These are phyloP conservation scores for Eucalyptus grandis DNA, from an alignment of 345 rosid genomes.

Conservation along the genomic window DNA sequence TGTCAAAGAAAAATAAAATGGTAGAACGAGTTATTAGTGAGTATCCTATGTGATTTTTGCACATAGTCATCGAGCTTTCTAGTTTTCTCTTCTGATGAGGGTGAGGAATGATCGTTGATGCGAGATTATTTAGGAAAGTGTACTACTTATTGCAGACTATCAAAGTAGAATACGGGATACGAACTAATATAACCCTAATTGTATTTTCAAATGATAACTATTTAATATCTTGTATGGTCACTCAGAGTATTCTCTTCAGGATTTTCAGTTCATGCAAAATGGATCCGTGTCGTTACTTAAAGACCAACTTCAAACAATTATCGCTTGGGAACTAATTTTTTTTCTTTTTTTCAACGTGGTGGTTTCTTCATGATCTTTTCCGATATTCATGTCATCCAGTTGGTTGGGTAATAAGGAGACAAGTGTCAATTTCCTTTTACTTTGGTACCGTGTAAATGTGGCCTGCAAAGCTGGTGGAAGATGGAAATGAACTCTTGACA, in stretches of 20 bases:
- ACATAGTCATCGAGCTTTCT: neutral
- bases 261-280: neutral
- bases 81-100: neutral
- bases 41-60: neutral
- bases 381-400: neutral
- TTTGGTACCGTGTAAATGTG: neutral
- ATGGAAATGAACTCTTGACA: neutral
- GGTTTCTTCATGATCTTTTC: neutral
- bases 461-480: neutral
- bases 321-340: neutral
- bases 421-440: neutral
- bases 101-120: accelerated
- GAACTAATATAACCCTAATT: neutral
- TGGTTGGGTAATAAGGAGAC: neutral
- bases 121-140: neutral
- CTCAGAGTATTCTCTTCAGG: accelerated
- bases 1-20: too few relatives aligned
- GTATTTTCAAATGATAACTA: neutral
- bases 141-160: neutral
- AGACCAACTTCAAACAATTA: neutral
- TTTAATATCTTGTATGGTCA: neutral
- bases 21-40: accelerated
- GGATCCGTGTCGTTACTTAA: accelerated
- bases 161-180: too few relatives aligned
- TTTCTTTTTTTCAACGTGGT: neutral